Evolutionary conservation across 148 eudicot genomes (phyloP).

Genomic region (Pouteria glomerata): DNA sequence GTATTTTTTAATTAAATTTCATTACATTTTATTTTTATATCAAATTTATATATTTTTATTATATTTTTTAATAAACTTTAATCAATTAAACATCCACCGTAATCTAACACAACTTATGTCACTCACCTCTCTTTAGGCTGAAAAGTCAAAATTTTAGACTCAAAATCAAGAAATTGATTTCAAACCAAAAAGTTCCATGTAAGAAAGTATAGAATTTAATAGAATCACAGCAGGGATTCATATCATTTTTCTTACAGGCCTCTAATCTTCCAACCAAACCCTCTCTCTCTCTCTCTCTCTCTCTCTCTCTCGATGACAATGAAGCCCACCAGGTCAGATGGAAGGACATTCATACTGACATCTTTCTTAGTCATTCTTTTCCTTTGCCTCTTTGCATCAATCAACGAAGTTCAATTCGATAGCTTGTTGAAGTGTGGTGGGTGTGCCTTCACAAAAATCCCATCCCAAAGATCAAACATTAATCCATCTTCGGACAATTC

Average conservation of each 20-base stretch:
- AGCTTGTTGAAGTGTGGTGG: constrained; percentile 29
- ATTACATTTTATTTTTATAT: too few relatives aligned
- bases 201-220: constrained; percentile 3
- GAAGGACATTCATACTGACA: constrained; percentile 52
- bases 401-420: constrained; percentile 55
- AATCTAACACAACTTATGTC: too few relatives aligned
- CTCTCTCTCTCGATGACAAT: constrained; percentile 16
- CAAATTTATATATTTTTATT: too few relatives aligned
- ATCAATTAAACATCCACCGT: too few relatives aligned
- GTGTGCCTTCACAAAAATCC: constrained; percentile 35
- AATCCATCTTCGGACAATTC: background rate
- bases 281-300: background rate
- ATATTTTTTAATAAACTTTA: too few relatives aligned
- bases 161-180: constrained; percentile 11
- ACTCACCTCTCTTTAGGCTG: constrained; percentile 17
- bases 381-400: constrained; percentile 66
- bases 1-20: too few relatives aligned
- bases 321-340: constrained; percentile 30
- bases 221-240: background rate
- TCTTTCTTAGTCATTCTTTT: constrained; percentile 58
- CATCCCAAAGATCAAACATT: constrained; percentile 12
- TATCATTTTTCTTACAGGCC: background rate
- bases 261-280: background rate
- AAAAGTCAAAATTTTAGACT: constrained; percentile 22
- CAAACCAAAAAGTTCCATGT: constrained; percentile 16